phyloP scores from a whole-genome alignment of 305 asterid species.

The Caryopteris hybrid region DNA sequence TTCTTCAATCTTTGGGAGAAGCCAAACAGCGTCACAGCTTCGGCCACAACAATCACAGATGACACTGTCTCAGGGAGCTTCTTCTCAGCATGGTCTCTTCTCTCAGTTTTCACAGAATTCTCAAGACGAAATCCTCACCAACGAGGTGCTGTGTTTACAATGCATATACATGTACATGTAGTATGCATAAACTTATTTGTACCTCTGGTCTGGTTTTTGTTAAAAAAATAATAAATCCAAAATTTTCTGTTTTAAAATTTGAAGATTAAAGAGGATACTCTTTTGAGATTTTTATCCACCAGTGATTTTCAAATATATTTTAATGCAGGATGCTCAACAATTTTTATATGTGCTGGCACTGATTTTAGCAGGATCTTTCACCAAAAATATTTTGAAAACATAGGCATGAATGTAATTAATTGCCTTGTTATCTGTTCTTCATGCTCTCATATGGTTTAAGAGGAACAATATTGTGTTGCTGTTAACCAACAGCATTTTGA shows the following conservation, averaged over 20 bases:
- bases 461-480: neutral
- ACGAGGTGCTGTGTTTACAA: constrained; percentile 42
- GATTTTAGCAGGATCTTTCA: neutral
- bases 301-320: neutral
- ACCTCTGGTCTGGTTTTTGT: constrained; percentile 6
- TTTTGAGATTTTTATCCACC: constrained; percentile 1
- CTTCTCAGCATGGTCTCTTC: constrained; percentile 75
- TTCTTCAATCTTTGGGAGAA: constrained; percentile 51
- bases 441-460: neutral
- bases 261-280: neutral
- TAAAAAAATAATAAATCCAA: neutral
- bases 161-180: neutral
- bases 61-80: constrained; percentile 73
- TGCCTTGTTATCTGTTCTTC: neutral
- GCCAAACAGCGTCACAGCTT: constrained; percentile 44
- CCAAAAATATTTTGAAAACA: neutral
- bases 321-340: neutral
- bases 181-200: neutral
- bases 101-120: constrained; percentile 90
- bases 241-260: neutral
- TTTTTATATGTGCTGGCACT: neutral
- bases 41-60: constrained; percentile 64
- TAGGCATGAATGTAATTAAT: neutral
- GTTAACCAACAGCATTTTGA: neutral
- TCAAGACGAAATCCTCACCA: constrained; percentile 60